A percentile compares a stretch with the other conserved stretches of the same genome.
phyloP scores from a whole-genome alignment of 352 stramenopile species.

The Phytophthora aleatoria region DNA sequence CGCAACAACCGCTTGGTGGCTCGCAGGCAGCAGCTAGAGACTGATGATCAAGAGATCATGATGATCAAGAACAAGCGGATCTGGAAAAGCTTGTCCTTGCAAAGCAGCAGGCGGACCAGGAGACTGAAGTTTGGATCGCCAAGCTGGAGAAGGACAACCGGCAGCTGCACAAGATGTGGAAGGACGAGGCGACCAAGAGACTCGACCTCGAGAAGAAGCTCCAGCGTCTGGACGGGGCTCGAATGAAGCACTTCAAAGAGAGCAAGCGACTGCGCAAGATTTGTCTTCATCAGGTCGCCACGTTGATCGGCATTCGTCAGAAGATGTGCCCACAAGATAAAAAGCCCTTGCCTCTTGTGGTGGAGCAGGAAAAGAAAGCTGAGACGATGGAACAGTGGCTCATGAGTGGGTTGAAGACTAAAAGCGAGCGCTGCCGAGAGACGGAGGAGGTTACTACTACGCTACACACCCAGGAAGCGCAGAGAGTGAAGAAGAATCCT shows the following conservation, averaged over 20 bases:
- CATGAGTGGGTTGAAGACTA: not conserved
- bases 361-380: not conserved
- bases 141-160: conserved; percentile 6
- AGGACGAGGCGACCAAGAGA: conserved; percentile 2
- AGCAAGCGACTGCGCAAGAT: conserved; percentile 2
- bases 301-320: not conserved
- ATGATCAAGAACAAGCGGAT: not conserved
- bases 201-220: conserved; percentile 10
- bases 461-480: no score
- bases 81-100: not conserved
- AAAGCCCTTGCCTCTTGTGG: not conserved
- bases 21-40: not conserved
- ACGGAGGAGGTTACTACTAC: not conserved
- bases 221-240: not conserved
- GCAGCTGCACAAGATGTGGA: conserved; percentile 7
- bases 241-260: conserved; percentile 4
- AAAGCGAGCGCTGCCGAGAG: not conserved
- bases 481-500: not conserved
- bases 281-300: conserved; percentile 1
- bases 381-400: conserved; percentile 11
- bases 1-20: not conserved
- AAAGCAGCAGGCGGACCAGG: not conserved
- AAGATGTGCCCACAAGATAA: not conserved
- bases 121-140: not conserved
- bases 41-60: not conserved